Percentiles rank a stretch among this genome's conserved stretches.
These are phyloP conservation scores for Rhynchospora pubera DNA, from an alignment of 176 grass and related monocot genomes.

Conservation along the genomic window DNA sequence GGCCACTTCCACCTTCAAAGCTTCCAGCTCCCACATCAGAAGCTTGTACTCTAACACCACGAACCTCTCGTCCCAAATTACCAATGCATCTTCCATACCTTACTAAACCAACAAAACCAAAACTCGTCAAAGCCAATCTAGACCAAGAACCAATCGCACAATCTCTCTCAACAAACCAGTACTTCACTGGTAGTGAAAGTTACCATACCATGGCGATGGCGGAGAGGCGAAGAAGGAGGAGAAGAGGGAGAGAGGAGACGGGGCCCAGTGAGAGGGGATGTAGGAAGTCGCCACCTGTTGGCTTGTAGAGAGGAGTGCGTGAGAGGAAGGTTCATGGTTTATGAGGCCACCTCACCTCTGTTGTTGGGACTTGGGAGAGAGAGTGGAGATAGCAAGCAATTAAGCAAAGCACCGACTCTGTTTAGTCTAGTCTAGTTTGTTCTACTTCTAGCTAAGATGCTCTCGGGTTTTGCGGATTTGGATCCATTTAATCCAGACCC, in stretches of 20 bases:
- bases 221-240: not conserved
- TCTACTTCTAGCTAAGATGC: conserved; percentile 6
- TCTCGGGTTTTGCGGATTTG: not conserved
- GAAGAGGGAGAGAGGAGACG: not conserved
- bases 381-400: not conserved
- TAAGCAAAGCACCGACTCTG: not conserved
- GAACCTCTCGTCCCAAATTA: conserved; percentile 24
- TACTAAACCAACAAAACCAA: conserved; percentile 27
- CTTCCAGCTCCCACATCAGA: conserved; percentile 57
- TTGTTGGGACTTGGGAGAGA: no score
- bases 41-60: conserved; percentile 47
- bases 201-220: not conserved
- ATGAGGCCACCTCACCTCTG: not conserved
- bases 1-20: conserved; percentile 38
- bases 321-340: conserved; percentile 1
- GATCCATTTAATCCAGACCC: not conserved
- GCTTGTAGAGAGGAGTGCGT: conserved; percentile 4
- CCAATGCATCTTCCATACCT: conserved; percentile 20
- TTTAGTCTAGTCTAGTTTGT: not conserved
- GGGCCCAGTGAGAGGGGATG: not conserved
- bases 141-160: not conserved
- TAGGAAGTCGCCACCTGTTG: not conserved
- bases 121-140: not conserved
- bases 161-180: not conserved
- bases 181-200: not conserved